These are phyloP conservation scores for Hypoxylon sp. DNA, from an alignment of 2,329 filamentous ascomycete species.

Conservation along the genomic window DNA sequence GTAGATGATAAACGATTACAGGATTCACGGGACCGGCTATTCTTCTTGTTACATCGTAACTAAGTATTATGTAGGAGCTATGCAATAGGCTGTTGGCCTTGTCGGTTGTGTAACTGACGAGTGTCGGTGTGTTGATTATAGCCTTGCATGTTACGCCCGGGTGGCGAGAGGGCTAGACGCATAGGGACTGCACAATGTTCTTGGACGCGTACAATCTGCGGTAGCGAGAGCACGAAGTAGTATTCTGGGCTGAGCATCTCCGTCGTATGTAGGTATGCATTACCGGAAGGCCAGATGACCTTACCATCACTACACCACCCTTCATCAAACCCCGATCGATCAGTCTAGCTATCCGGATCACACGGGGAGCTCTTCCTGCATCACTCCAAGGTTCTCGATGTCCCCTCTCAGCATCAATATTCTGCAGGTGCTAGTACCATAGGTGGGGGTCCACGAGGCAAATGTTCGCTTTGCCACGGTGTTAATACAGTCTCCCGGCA, in stretches of 20 bases:
- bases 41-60: background rate
- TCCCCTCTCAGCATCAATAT: background rate
- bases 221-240: background rate
- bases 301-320: background rate
- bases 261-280: slow-evolving; percentile 4
- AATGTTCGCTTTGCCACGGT: background rate
- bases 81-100: background rate
- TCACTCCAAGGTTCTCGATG: background rate
- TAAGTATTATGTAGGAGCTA: background rate
- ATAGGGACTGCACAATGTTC: background rate
- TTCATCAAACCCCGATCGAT: background rate
- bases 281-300: background rate
- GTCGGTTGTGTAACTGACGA: slow-evolving; percentile 2
- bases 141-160: background rate
- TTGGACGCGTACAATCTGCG: background rate
- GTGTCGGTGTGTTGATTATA: background rate
- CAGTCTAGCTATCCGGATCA: background rate
- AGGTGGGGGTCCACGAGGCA: background rate
- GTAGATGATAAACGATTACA: background rate
- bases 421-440: background rate
- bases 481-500: background rate
- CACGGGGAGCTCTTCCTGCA: background rate
- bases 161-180: slow-evolving; percentile 7
- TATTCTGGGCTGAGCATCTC: background rate
- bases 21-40: background rate